Conservation (phyloP, 106 monocot genomes). For the Dioscorea dumetorum region DNA sequence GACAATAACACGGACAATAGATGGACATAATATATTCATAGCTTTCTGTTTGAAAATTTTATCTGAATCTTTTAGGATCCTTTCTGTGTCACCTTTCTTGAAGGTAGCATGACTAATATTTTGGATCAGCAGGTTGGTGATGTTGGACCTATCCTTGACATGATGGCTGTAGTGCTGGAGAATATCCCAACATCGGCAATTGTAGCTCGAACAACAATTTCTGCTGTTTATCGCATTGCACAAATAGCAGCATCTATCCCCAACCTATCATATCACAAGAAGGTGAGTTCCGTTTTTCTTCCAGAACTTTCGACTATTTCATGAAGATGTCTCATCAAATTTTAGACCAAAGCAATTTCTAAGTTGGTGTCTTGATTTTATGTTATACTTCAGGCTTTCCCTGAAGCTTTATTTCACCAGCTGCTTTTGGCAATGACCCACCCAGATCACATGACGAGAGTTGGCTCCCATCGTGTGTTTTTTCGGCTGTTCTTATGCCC, state of each 20-base stretch:
- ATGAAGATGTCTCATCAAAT: not conserved
- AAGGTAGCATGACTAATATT: conserved; percentile 10
- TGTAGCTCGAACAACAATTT: conserved; percentile 46
- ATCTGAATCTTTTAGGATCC: too few species aligned
- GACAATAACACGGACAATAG: too few species aligned
- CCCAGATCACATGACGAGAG: conserved; percentile 65
- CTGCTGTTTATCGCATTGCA: conserved; percentile 41
- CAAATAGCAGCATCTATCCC: conserved; percentile 44
- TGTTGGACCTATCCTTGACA: conserved; percentile 63
- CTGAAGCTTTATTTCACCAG: conserved; percentile 93
- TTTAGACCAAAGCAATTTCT: not conserved
- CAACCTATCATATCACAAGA: conserved; percentile 52
- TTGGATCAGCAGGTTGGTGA: conserved; percentile 54
- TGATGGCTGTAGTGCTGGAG: conserved; percentile 59
- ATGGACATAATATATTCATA: too few species aligned
- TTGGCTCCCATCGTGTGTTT: conserved; percentile 74
- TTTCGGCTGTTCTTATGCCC: conserved; percentile 66
- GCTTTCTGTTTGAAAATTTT: too few species aligned
- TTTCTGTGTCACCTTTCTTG: not conserved
- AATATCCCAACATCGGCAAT: conserved; percentile 37
- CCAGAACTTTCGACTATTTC: not conserved
- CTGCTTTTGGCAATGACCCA: conserved; percentile 82
- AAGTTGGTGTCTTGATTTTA: not conserved
- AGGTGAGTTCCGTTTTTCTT: conserved; percentile 30
- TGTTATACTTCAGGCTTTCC: conserved; percentile 63